These are phyloP conservation scores for Alternaria sp. DNA, from an alignment of 2,329 filamentous ascomycete species.

Conservation along the genomic window DNA sequence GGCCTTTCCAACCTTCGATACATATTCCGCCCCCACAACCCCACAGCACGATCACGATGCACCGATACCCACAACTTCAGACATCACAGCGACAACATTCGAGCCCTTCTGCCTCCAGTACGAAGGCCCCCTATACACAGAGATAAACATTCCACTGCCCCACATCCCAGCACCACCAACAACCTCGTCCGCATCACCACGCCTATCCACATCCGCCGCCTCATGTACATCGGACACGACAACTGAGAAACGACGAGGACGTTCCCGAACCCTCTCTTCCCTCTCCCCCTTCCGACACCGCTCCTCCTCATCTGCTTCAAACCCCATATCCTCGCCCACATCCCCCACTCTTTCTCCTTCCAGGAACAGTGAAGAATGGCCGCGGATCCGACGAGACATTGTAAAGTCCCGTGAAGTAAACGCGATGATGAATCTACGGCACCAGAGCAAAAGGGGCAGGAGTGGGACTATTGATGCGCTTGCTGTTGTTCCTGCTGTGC, in stretches of 20 bases:
- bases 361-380: conserved; percentile 26
- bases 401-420: conserved; percentile 33
- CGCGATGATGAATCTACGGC: conserved; percentile 36
- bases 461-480: conserved; percentile 44
- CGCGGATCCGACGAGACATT: conserved; percentile 30
- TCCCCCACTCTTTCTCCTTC: conserved; percentile 21
- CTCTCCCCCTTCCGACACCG: conserved; percentile 35
- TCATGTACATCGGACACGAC: not conserved
- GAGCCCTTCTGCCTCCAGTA: conserved; percentile 9
- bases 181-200: not conserved
- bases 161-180: conserved; percentile 20
- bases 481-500: conserved; percentile 46
- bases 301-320: conserved; percentile 24
- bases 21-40: conserved; percentile 5
- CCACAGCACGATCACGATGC: conserved; percentile 8
- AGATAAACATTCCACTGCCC: conserved; percentile 47
- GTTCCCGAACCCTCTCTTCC: conserved; percentile 36
- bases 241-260: conserved; percentile 13
- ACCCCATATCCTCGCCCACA: conserved; percentile 3
- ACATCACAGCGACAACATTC: not conserved
- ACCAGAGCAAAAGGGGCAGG: conserved; percentile 29
- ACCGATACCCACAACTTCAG: not conserved
- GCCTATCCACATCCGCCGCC: not conserved
- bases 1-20: conserved; percentile 4
- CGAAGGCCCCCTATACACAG: conserved; percentile 43